Base-by-base conservation (phyloP, 148 eudicot species). In the Persicaria maculosa region DNA sequence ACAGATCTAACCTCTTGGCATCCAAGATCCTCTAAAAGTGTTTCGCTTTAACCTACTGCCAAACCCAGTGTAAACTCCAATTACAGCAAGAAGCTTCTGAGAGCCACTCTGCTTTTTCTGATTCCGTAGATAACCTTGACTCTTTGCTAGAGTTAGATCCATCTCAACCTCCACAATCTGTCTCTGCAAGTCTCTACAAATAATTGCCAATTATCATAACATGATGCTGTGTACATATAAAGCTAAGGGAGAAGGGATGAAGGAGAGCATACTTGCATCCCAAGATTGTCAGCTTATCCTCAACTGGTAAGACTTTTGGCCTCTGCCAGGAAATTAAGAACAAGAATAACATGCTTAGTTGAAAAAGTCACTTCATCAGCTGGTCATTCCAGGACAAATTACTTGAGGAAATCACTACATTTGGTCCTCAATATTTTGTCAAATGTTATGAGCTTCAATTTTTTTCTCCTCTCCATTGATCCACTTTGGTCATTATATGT, bases 31-130 rank as follows among this genome's bases (percentile, higher is more conserved):
- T 79, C 99, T 91, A 73, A 90, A 86, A 50, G 75, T 76, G 79
- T 90, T 96, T 75, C 99, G 89, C 73, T 82, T 81, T 79, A 96
- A 81, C 61, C 83, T 93, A 81, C 97, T 87, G 31, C 99, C 97
- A 85, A 96, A 96, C 58, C 97, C 97, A 64, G 97, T 96, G 83
- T 89, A 96, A 77, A 96, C 89, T 80, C 99, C 97, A 76, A 96
- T 88, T 52, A 96, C 97, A 81, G 97, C 97, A 72, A 96, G 97
- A 78, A 86, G 83, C 84, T 82, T 89, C 40, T 31, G 40, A 31
- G 40, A 31, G 11, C 74, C 89, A 76, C 80, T 78, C 80, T 82
- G 82, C 75, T 81, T 75, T 58, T 78, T 68, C 74, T 89, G 89
- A 74, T 81, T 88, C 76, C 84, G 82, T 59, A 95, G 89, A 83